A percentile compares a stretch with the other conserved stretches of the same genome.
Evolutionary conservation across 2,329 filamentous ascomycete genomes (phyloP).

Genomic region (Bipolaris gigantea): DNA sequence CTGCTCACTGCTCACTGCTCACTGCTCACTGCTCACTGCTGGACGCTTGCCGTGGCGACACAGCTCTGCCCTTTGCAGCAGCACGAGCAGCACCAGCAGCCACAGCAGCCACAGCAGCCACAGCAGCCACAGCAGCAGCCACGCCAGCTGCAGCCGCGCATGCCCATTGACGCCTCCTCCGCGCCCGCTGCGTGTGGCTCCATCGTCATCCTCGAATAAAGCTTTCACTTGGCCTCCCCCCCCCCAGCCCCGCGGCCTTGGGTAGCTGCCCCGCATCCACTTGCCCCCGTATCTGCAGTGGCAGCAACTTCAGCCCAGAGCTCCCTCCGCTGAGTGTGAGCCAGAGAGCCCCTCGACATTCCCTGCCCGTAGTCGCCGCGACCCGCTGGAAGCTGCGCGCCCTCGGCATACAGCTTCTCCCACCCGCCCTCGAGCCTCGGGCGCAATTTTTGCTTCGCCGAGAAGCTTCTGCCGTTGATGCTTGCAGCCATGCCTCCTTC

Average conservation of each 20-base stretch:
- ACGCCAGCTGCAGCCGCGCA: constrained; percentile 4
- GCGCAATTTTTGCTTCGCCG: constrained; percentile 9
- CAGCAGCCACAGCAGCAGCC: neutral
- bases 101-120: neutral
- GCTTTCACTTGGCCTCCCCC: constrained; percentile 7
- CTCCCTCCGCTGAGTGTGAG: neutral
- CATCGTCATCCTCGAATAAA: constrained; percentile 4
- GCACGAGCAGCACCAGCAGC: neutral
- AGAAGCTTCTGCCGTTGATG: constrained; percentile 40
- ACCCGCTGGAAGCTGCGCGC: constrained; percentile 7
- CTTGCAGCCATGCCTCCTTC: constrained; percentile 73
- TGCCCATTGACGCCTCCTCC: neutral
- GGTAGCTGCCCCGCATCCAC: constrained; percentile 14
- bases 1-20: constrained; percentile 13
- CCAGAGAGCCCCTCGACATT: constrained; percentile 4
- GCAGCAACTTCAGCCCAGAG: constrained; percentile 13
- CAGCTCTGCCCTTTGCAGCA: constrained; percentile 6
- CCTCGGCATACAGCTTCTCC: constrained; percentile 3
- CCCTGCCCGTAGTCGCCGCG: constrained; percentile 1
- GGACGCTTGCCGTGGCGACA: constrained; percentile 14
- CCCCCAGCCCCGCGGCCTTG: constrained; percentile 11
- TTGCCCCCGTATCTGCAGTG: constrained; percentile 13
- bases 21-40: constrained; percentile 13
- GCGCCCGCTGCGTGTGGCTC: constrained; percentile 2
- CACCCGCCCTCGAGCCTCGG: constrained; percentile 1